These are phyloP conservation scores for Chalciporus chontae DNA, from an alignment of 768 basidiomycete genomes.

Conservation along the genomic window DNA sequence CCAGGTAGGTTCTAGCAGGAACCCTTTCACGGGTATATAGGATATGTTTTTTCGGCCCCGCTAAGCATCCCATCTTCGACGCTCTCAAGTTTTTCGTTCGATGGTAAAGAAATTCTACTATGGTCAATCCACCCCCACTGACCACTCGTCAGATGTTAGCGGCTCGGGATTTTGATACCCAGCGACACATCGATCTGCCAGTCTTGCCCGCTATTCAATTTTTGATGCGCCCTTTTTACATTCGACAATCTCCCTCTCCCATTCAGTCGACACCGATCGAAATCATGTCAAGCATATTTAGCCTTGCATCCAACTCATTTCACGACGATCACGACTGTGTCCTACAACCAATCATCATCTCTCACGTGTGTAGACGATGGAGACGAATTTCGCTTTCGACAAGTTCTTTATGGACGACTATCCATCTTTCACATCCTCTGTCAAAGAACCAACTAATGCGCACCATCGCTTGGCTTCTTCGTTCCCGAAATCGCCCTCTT, in stretches of 20 bases:
- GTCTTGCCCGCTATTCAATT: not conserved
- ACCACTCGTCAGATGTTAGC: constrained; percentile 11
- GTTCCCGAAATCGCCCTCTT: constrained; percentile 46
- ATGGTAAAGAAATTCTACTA: not conserved
- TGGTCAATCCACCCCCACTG: too few relatives aligned
- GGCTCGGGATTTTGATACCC: not conserved
- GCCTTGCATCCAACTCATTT: constrained; percentile 25
- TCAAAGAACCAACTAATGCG: constrained; percentile 36
- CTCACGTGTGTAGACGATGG: constrained; percentile 52
- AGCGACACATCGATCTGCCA: not conserved
- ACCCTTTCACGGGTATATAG: not conserved
- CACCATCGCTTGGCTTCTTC: constrained; percentile 36
- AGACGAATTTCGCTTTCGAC: constrained; percentile 44
- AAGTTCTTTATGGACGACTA: constrained; percentile 48
- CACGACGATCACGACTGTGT: constrained; percentile 25
- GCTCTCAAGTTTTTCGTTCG: not conserved
- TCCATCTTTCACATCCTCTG: constrained; percentile 44
- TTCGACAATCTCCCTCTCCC: not conserved
- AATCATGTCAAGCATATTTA: constrained; percentile 35
- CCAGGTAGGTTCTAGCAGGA: not conserved
- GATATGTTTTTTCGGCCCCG: not conserved
- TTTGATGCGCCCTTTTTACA: not conserved
- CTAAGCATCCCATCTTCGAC: not conserved
- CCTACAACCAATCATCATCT: constrained; percentile 33
- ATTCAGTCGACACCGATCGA: constrained; percentile 33